Percentiles rank a stretch among this genome's conserved stretches.
Evolutionary conservation across 2,329 filamentous ascomycete species (phyloP).

Genomic region (Paecilomyces niveus): DNA sequence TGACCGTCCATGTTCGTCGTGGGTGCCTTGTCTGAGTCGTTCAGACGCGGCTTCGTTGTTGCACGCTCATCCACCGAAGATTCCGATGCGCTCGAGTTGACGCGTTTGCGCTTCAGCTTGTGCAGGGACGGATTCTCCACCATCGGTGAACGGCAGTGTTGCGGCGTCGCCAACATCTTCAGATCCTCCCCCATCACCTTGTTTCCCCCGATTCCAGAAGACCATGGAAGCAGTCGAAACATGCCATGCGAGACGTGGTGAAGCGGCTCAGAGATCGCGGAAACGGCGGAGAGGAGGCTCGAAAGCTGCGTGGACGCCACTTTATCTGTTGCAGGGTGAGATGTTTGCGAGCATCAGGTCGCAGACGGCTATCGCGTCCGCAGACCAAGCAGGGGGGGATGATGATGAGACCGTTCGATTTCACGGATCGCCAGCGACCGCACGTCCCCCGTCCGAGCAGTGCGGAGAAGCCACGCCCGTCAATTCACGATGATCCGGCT

Average conservation of each 20-base stretch:
- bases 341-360: conserved; percentile 14
- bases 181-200: conserved; percentile 38
- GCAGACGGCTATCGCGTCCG: conserved; percentile 1
- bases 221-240: conserved; percentile 43
- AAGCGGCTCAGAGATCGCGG: background rate
- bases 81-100: conserved; percentile 39
- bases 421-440: conserved; percentile 13
- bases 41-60: conserved; percentile 25
- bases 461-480: conserved; percentile 10
- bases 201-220: conserved; percentile 38
- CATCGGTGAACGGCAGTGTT: conserved; percentile 24
- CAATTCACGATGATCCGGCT: background rate
- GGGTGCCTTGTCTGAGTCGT: conserved; percentile 13
- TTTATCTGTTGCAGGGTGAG: background rate
- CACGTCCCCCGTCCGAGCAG: conserved; percentile 13
- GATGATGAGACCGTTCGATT: conserved; percentile 3
- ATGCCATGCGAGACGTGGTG: conserved; percentile 38
- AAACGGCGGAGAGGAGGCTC: conserved; percentile 4
- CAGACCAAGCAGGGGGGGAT: conserved; percentile 15
- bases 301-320: conserved; percentile 5
- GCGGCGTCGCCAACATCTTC: conserved; percentile 35
- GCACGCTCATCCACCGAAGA: conserved; percentile 20
- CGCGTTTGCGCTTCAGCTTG: conserved; percentile 54
- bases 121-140: conserved; percentile 26
- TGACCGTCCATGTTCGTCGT: conserved; percentile 9